Evolutionary conservation across 768 basidiomycete genomes (phyloP).

Genomic region (Exidia glandulosa): DNA sequence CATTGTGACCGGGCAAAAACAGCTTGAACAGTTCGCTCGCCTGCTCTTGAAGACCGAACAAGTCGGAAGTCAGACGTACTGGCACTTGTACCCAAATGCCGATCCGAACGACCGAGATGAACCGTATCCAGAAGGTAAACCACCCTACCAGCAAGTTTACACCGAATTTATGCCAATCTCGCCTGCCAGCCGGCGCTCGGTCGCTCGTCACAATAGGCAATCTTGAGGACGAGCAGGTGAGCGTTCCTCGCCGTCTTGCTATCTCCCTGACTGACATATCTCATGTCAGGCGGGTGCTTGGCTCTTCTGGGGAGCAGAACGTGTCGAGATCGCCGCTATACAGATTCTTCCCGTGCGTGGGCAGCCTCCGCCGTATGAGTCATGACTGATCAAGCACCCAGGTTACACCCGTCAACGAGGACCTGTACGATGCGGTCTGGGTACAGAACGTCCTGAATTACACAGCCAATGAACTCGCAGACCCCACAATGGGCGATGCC

Average conservation of each 20-base stretch:
- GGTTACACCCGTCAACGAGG: constrained; percentile 25
- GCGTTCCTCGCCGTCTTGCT: constrained; percentile 1
- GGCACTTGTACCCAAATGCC: constrained; percentile 25
- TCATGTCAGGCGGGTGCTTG: not conserved
- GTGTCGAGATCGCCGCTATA: constrained; percentile 23
- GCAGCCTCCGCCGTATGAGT: no score
- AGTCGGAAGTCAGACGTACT: constrained; percentile 21
- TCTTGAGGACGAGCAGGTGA: constrained; percentile 26
- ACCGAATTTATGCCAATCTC: no score
- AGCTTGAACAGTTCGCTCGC: constrained; percentile 22
- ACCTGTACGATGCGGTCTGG: constrained; percentile 23
- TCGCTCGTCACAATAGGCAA: constrained; percentile 24
- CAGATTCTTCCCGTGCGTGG: constrained; percentile 25
- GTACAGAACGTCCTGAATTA: constrained; percentile 18
- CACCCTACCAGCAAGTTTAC: no score
- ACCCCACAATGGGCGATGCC: constrained; percentile 14
- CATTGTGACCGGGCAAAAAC: constrained; percentile 18
- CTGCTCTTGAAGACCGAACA: constrained; percentile 24
- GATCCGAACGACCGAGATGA: constrained; percentile 21
- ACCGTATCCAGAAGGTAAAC: constrained; percentile 26
- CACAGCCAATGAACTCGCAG: constrained; percentile 16
- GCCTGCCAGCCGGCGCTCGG: constrained; percentile 16
- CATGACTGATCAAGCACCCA: no score
- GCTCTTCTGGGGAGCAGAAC: constrained; percentile 22
- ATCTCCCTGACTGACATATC: not conserved